Conservation (phyloP, 2,329 filamentous ascomycete genomes). For the Diaporthe caulivora region DNA sequence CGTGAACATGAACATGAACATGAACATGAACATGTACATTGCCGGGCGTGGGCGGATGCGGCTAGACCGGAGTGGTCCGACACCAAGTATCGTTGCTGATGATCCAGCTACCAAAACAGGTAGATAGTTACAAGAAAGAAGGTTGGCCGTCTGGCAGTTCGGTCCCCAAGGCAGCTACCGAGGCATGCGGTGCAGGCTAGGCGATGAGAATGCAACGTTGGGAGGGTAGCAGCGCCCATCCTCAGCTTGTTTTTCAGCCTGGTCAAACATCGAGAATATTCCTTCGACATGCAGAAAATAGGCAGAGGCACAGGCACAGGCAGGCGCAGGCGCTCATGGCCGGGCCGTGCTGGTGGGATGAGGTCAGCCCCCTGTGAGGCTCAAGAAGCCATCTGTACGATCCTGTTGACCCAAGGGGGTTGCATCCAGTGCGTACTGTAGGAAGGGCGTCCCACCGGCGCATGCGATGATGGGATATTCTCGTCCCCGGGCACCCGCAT, state of each 20-base stretch:
- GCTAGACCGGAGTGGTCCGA: conserved; percentile 24
- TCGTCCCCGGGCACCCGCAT: conserved; percentile 9
- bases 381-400: conserved; percentile 33
- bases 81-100: conserved; percentile 19
- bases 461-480: conserved; percentile 11
- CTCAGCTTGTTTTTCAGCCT: conserved; percentile 32
- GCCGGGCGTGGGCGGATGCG: background rate
- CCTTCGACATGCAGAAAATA: conserved; percentile 34
- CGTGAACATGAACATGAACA: background rate
- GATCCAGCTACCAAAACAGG: too few relatives aligned
- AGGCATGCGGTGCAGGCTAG: conserved; percentile 25
- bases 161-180: conserved; percentile 27
- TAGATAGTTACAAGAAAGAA: background rate
- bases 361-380: conserved; percentile 36
- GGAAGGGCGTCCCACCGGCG: conserved; percentile 13
- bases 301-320: conserved; percentile 5
- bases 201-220: conserved; percentile 5
- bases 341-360: conserved; percentile 19
- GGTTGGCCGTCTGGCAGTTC: conserved; percentile 12
- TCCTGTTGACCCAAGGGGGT: conserved; percentile 12
- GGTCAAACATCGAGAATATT: conserved; percentile 27
- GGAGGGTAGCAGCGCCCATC: conserved; percentile 16
- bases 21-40: background rate
- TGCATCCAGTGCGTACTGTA: background rate
- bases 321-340: background rate